Evolutionary conservation across 257 asterid genomes (phyloP).

Genomic region (Asclepias syriaca): DNA sequence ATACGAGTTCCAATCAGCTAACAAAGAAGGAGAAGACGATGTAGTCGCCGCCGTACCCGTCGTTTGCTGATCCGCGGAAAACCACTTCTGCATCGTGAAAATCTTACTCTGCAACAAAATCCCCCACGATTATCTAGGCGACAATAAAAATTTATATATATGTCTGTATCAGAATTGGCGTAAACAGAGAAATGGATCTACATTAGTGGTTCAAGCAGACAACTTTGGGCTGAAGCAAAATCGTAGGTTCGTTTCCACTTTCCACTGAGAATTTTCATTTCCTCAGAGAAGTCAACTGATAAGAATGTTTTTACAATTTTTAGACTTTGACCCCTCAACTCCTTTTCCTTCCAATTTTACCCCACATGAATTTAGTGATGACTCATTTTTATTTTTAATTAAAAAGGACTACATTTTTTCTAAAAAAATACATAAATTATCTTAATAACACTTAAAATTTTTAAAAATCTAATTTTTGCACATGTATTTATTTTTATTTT

Average conservation of each 20-base stretch:
- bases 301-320: background rate
- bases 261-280: background rate
- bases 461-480: too few species aligned
- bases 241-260: background rate
- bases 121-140: slow-evolving; percentile 5
- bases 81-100: slow-evolving; percentile 68
- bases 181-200: background rate
- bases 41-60: slow-evolving; percentile 24
- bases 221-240: background rate
- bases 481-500: too few species aligned
- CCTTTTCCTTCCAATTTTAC: background rate
- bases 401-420: too few species aligned
- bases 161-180: background rate
- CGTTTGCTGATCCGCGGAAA: slow-evolving; percentile 42
- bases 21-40: slow-evolving; percentile 51
- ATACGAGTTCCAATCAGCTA: slow-evolving; percentile 80
- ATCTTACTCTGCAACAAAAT: background rate
- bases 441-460: too few species aligned
- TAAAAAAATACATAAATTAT: too few species aligned
- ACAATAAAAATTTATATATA: background rate
- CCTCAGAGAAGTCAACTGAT: background rate
- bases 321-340: background rate
- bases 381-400: too few species aligned
- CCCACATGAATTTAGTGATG: too few species aligned
- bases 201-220: background rate